Evolutionary conservation across 768 basidiomycete genomes (phyloP), one percentile per base, ranked within the genome.

Genomic region (Lyophyllum decastes): DNA sequence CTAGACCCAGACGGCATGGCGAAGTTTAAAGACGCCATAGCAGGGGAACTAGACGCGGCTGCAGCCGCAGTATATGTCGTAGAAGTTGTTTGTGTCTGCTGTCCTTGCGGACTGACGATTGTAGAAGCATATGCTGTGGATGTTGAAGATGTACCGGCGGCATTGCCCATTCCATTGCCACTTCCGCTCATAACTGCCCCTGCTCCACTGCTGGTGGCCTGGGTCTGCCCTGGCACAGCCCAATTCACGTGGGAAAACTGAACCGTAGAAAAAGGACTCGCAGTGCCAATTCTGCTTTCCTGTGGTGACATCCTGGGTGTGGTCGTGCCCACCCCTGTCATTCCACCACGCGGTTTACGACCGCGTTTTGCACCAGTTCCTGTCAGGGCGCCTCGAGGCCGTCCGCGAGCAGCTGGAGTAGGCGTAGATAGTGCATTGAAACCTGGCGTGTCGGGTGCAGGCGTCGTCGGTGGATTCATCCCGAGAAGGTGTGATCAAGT

Each of bases 321-420:
- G 1, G 44, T 45, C 9, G 56, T 50, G 6, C 61, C 61, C 14
- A 55, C 54, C 27, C 65, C 66, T 21, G 68, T 60, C 22, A 51
- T 52, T 12, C 71, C 72, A 38, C 73, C 77, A 38, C 76, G 76
- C 6, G 82, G 80, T 66, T 83, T 83, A 44, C 77, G 71, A 55
- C 80, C 77, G 40, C 79, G 74, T 69, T 80, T 78, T 52, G 76
- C 77, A 56, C 77, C 77, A 17, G 55, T 57, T 17, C 77, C 77
- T 21, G 55, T 57, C 12, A 46, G 47, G 2, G 27, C 57, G 25
- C 74, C 75, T 57, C 74, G 58, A 21, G 70, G 71, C 27, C 75
- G 67, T 26, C 75, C 74, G 9, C 75, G 71, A 25, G 51, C 33
- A 27, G 46, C 30, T 25, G 62, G 55, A 14, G 66, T 55, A 14